These are phyloP conservation scores for Penicillium canariense DNA, from an alignment of 495 filamentous ascomycete genomes.

Conservation along the genomic window DNA sequence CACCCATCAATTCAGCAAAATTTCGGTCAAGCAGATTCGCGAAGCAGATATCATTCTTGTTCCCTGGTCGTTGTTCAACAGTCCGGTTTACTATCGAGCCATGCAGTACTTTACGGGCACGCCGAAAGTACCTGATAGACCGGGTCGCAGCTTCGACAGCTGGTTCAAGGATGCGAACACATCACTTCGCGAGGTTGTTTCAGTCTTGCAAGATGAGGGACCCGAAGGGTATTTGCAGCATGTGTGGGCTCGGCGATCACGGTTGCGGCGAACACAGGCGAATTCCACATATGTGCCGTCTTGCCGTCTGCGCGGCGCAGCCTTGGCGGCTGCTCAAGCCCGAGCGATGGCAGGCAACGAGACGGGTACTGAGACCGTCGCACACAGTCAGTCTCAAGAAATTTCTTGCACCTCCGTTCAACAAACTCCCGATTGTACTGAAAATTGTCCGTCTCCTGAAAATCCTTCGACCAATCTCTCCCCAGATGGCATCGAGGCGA, in stretches of 20 bases:
- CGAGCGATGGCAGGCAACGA: not conserved
- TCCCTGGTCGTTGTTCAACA: conserved; percentile 45
- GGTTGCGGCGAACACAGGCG: conserved; percentile 18
- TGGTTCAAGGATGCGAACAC: conserved; percentile 52
- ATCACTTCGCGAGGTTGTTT: conserved; percentile 42
- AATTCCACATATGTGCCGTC: conserved; percentile 32
- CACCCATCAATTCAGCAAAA: conserved; percentile 29
- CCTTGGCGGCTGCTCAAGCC: conserved; percentile 5
- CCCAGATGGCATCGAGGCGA: not conserved
- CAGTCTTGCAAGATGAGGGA: conserved; percentile 28
- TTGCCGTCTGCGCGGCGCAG: conserved; percentile 28
- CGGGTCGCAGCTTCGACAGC: conserved; percentile 47
- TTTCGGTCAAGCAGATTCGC: conserved; percentile 39
- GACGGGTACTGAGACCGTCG: not conserved
- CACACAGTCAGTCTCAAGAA: not conserved
- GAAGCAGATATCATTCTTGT: conserved; percentile 59
- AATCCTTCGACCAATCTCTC: not conserved
- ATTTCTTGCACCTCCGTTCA: not conserved
- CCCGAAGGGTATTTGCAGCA: conserved; percentile 27
- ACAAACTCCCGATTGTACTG: not conserved
- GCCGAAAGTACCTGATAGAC: conserved; percentile 35
- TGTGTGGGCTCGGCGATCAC: conserved; percentile 25
- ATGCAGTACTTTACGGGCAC: conserved; percentile 53
- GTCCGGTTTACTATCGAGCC: conserved; percentile 44
- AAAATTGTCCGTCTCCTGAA: not conserved